Base-by-base conservation (phyloP, 176 grass and related monocot genomes). In the Miscanthus lutarioriparius region DNA sequence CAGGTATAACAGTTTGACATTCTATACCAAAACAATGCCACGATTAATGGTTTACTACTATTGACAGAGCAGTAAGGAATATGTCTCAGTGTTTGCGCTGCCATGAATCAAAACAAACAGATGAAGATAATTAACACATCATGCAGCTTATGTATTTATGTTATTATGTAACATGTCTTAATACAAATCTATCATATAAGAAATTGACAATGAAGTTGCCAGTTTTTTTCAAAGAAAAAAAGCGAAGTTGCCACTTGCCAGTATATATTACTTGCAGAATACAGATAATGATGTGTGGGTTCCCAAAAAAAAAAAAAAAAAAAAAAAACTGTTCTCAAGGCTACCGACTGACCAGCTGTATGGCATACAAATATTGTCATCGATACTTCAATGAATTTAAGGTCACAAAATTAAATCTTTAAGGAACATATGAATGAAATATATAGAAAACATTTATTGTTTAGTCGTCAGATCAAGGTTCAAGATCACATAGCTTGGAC, bases 51-150 rank as follows among this genome's bases (percentile, higher is more conserved):
- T 63, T 62, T 62, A 26, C 10, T 33, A 67, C 28, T 56, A 67
- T n/a, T 79, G 44, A 74, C 43, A 78, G 13, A 36, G 17, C 16
- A 72, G 22, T 25, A 51, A 65, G 22, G 54, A 64, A 25, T 39
- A 47, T 14, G 7, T 48, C 22, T 16, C 20, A 30, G 67, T 26
- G 61, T 62, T 68, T 44, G 25, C 23, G 27, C 15, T 43, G 11
- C 69, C 4, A 0, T 41, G 41, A 63, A 80, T 73, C 14, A 80
- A 62, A 62, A 62, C n/a, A 79, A 61, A 84, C 59, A 79, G 72
- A 71, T n/a, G 17, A 78, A 62, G 15, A 51, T 26, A 27, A 28
- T 38, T 56, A 35, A 32, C 40, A 82, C 13, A 43, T 26, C 5
- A 1, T 79, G 81, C 72, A 51, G 25, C 19, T 43, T 7, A 26